Conservation (phyloP, 108 stramenopile species). For the Skeletonema grethae region DNA sequence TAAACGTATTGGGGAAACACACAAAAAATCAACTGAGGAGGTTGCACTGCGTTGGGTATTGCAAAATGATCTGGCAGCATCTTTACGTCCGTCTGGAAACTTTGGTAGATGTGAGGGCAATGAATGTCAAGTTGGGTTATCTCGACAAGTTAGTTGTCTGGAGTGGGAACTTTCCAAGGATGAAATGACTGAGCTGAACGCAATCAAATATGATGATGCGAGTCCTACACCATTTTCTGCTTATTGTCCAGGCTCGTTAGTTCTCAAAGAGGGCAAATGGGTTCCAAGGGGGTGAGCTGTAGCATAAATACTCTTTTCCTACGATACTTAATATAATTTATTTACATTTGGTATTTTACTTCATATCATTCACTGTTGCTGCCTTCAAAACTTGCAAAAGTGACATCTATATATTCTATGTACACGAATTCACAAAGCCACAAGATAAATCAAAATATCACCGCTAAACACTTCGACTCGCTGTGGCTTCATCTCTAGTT, state of each 20-base stretch:
- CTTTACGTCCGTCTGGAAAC: constrained; percentile 42
- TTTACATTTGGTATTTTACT: background rate
- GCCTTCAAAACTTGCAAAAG: background rate
- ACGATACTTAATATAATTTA: background rate
- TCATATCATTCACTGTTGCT: background rate
- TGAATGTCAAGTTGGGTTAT: constrained; percentile 36
- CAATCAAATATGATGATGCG: constrained; percentile 35
- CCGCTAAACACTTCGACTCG: background rate
- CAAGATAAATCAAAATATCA: too few species aligned
- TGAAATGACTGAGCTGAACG: constrained; percentile 46
- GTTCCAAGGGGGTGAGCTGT: background rate
- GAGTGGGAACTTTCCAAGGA: constrained; percentile 40
- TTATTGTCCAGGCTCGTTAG: constrained; percentile 53
- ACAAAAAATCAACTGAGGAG: constrained; percentile 44
- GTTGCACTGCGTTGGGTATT: constrained; percentile 58
- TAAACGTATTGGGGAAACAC: constrained; percentile 23
- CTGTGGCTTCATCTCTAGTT: background rate
- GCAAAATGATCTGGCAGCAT: constrained; percentile 47
- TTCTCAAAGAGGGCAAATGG: constrained; percentile 1
- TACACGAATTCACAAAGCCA: too few species aligned
- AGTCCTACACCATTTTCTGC: constrained; percentile 57
- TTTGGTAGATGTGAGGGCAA: constrained; percentile 47
- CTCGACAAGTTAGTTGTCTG: constrained; percentile 24
- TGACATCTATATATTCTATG: too few species aligned
- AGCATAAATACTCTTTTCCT: background rate